These are phyloP conservation scores for Rhodosporidiobolus sp. DNA, from an alignment of 768 basidiomycete genomes.

Conservation along the genomic window DNA sequence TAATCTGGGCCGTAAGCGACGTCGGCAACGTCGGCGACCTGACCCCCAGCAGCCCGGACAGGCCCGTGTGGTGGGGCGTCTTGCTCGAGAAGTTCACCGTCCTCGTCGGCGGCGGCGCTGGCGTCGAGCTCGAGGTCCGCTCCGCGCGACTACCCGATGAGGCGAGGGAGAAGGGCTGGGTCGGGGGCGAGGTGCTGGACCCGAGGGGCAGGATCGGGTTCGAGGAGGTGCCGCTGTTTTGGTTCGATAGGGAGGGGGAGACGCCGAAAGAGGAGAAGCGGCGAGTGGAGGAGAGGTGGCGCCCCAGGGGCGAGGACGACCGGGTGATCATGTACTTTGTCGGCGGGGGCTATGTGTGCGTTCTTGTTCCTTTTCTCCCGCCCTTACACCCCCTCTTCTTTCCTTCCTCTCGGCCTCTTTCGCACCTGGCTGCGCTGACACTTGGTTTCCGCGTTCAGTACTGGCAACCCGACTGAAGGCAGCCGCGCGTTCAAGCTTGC, in stretches of 20 bases:
- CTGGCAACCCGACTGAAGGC: conserved; percentile 25
- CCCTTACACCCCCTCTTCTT: not conserved
- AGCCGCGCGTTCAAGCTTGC: conserved; percentile 30
- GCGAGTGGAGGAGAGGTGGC: not conserved
- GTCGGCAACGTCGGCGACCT: conserved; percentile 14
- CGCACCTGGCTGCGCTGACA: not conserved
- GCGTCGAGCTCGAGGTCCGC: not conserved
- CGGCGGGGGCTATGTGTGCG: conserved; percentile 37
- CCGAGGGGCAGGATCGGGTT: conserved; percentile 11
- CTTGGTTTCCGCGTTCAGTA: not conserved
- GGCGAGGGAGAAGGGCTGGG: conserved; percentile 17
- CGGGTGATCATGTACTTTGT: conserved; percentile 37
- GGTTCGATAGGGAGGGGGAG: conserved; percentile 26
- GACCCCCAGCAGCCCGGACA: not conserved
- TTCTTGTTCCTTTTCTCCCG: not conserved
- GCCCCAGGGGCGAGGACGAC: not conserved
- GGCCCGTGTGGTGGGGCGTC: conserved; percentile 5
- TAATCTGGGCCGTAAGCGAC: conserved; percentile 35
- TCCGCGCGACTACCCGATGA: not conserved
- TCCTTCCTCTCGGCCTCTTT: not conserved
- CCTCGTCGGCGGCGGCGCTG: conserved; percentile 1
- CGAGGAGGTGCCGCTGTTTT: conserved; percentile 32
- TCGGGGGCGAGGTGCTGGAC: conserved; percentile 21
- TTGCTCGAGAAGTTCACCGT: conserved; percentile 23
- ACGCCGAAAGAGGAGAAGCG: not conserved